phyloP scores from a whole-genome alignment of 2,329 filamentous ascomycete species.

The Nothophaeocryptopus gaeumannii region DNA sequence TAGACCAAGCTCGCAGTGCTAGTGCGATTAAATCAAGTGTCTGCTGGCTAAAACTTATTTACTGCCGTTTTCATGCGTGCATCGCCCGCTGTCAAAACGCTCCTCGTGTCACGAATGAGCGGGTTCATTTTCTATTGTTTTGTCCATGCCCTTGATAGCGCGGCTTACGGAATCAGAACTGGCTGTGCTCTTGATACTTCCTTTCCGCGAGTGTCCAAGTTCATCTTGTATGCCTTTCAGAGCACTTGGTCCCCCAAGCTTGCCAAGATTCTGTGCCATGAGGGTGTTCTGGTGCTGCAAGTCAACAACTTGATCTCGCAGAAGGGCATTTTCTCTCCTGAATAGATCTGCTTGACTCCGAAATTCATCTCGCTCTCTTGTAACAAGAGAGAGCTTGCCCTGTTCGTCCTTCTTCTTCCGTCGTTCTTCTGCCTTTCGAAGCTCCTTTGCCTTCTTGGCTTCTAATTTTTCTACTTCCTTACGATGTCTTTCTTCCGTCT shows the following conservation, averaged over 20 bases:
- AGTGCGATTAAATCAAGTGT: no score
- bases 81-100: no score
- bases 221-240: conserved; percentile 24
- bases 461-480: conserved; percentile 61
- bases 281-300: conserved; percentile 58
- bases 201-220: conserved; percentile 9
- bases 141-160: no score
- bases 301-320: conserved; percentile 52
- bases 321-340: conserved; percentile 50
- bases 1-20: no score
- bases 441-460: conserved; percentile 34
- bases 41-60: no score
- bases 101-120: no score
- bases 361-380: conserved; percentile 49
- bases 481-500: conserved; percentile 62
- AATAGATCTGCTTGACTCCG: conserved; percentile 46
- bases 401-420: conserved; percentile 48
- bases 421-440: conserved; percentile 45
- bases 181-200: conserved; percentile 19
- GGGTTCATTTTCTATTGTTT: no score
- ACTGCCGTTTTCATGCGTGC: no score
- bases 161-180: no score
- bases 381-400: conserved; percentile 46
- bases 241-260: conserved; percentile 32
- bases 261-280: conserved; percentile 44